Percentiles rank a stretch among this genome's conserved stretches.
Evolutionary conservation across 495 filamentous ascomycete species (phyloP).

Genomic region (Barbatosphaeria neglecta): DNA sequence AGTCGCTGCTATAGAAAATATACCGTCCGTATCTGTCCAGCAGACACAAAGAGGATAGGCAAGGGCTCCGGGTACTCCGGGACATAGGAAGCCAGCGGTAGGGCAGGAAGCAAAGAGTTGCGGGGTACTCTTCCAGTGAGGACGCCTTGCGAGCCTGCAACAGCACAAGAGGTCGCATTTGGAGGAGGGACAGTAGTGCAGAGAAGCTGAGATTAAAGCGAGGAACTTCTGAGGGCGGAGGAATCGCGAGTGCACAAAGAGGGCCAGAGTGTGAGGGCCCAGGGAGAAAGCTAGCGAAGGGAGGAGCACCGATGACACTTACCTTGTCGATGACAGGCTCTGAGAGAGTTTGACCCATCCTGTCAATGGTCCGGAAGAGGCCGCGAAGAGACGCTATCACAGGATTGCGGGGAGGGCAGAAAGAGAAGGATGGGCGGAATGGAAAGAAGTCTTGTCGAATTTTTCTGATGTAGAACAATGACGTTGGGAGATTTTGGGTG

Average conservation of each 20-base stretch:
- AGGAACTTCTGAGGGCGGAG: too few species aligned
- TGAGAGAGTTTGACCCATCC: conserved; percentile 98
- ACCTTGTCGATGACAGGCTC: conserved; percentile 99
- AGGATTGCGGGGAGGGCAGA: conserved; percentile 5
- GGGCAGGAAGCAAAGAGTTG: too few species aligned
- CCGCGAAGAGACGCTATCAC: conserved; percentile 14
- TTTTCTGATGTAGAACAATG: not conserved
- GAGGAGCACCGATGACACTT: conserved; percentile 21
- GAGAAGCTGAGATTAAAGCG: too few species aligned
- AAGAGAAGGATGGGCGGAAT: conserved; percentile 5
- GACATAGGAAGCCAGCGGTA: too few species aligned
- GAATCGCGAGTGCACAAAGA: not conserved
- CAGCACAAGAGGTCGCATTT: too few species aligned
- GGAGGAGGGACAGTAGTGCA: too few species aligned
- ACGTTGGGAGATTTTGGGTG: not conserved
- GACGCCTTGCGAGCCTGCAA: too few species aligned
- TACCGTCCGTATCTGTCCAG: too few species aligned
- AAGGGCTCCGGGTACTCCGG: too few species aligned
- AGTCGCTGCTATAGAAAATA: too few species aligned
- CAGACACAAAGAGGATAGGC: too few species aligned
- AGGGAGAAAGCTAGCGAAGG: not conserved
- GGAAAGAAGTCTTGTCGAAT: conserved; percentile 4
- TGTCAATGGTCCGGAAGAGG: conserved; percentile 12
- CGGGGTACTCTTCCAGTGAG: too few species aligned
- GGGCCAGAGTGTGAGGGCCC: not conserved